Base-by-base conservation (phyloP, 73 alveolate species). In the Effrenium voratum region DNA sequence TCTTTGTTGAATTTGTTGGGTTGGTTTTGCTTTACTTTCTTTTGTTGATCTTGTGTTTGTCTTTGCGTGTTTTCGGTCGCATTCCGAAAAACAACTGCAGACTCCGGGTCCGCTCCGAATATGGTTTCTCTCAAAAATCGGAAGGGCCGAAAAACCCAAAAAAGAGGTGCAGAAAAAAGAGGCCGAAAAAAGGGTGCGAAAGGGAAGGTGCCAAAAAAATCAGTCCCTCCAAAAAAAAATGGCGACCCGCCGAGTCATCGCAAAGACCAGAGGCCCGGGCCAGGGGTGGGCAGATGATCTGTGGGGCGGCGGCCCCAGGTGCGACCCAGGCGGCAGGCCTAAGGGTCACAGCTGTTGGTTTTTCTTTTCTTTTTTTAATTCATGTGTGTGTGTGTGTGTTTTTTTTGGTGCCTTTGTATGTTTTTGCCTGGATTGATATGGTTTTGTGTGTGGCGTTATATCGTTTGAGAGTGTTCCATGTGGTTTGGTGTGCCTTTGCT, bases 221-320 rank as follows among this genome's bases (percentile, higher is more conserved):
- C n/a, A n/a, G n/a, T n/a, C n/a, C n/a, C n/a, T n/a, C n/a, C 63
- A 12, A 52, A 19, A 19, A 52, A 52, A 19, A 52, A 12, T 52
- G 8, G 63, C 63, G 26, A 52, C 8, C 63, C 63, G 19, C 63
- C 19, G 19, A 12, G 63, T 12, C 19, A 52, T 12, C 8, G 63
- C 8, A 52, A 52, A 52, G 19, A 8, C 19, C 63, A 19, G 19
- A 19, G 26, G 63, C 19, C 63, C 63, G 26, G 19, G 63, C 63
- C 8, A 52, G 41, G 80, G 1, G 96, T 88, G 70, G 63, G 59
- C 36, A 88, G n/a, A 19, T 55, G 85, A 26, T 63, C 96, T 5
- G 57, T 88, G 57, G 36, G 75, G 4, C 86, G 96, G 5, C 5
- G 40, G n/a, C 76, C 96, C 96, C 96, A 88, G 19, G 52, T 43